phyloP scores from a whole-genome alignment of 1,284 basidiomycete genomes.

The Termitomyces sp. region DNA sequence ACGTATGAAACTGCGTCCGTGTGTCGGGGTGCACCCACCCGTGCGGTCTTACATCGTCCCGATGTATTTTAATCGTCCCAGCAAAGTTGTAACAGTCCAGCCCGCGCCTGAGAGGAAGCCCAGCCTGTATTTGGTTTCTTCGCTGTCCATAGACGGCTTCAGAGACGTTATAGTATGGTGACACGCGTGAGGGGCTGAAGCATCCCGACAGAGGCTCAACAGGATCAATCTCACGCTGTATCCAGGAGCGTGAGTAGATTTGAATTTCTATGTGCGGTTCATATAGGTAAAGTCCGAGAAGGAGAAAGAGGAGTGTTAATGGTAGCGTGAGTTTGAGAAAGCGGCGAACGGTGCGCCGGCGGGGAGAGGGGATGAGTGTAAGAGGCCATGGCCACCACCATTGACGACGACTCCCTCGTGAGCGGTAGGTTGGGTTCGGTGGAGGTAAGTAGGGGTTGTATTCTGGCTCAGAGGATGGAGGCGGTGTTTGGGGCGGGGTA shows the following conservation, averaged over 20 bases:
- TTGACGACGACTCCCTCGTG: conserved; percentile 9
- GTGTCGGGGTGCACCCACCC: conserved; percentile 34
- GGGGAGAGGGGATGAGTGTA: conserved; percentile 18
- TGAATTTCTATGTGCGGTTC: conserved; percentile 81
- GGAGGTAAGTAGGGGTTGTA: conserved; percentile 20
- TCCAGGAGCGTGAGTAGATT: conserved; percentile 73
- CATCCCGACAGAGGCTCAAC: conserved; percentile 65
- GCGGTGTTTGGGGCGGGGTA: conserved; percentile 8
- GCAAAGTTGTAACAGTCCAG: conserved; percentile 88
- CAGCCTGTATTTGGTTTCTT: conserved; percentile 70
- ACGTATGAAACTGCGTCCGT: conserved; percentile 75
- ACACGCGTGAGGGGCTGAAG: conserved; percentile 58
- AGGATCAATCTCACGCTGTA: conserved; percentile 62
- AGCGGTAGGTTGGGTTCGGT: conserved; percentile 20
- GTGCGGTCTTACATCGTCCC: conserved; percentile 9
- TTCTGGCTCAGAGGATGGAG: conserved; percentile 5
- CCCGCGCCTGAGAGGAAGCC: conserved; percentile 69
- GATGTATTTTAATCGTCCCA: conserved; percentile 53
- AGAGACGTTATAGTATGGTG: conserved; percentile 66
- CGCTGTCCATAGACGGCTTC: conserved; percentile 56
- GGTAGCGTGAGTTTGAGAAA: conserved; percentile 28
- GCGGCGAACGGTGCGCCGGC: conserved; percentile 23
- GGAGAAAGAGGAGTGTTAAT: conserved; percentile 33
- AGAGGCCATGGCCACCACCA: conserved; percentile 14
- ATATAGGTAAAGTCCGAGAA: conserved; percentile 53